A percentile compares a stretch with the other conserved stretches of the same genome.
phyloP scores from a whole-genome alignment of 768 basidiomycete species.

The Mycena rosella region DNA sequence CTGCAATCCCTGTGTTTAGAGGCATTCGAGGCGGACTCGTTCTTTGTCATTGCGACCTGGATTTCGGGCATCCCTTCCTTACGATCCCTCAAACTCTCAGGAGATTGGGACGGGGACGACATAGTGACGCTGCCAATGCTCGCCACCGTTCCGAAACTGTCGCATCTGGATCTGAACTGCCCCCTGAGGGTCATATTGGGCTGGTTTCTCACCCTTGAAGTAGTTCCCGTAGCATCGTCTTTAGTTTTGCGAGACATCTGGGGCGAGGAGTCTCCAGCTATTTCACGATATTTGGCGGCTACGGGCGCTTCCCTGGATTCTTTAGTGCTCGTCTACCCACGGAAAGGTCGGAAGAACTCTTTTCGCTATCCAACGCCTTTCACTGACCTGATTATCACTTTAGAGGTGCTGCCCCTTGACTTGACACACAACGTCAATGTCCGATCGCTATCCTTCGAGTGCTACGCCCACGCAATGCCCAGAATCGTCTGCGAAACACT shows the following conservation, averaged over 20 bases:
- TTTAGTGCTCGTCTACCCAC: constrained; percentile 5
- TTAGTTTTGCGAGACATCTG: constrained; percentile 14
- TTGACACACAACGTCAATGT: background rate
- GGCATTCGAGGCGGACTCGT: constrained; percentile 10
- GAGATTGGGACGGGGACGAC: constrained; percentile 13
- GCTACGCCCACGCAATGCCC: background rate
- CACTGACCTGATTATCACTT: background rate
- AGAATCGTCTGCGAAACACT: background rate
- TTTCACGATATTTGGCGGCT: background rate
- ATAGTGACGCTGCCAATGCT: background rate
- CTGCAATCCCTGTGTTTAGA: constrained; percentile 2
- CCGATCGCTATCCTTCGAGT: constrained; percentile 13
- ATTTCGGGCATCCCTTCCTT: constrained; percentile 1
- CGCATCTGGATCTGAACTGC: constrained; percentile 16
- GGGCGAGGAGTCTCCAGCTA: background rate
- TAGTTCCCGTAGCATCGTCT: background rate
- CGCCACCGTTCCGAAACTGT: background rate
- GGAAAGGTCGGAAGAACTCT: constrained; percentile 10
- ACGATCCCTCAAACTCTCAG: constrained; percentile 4
- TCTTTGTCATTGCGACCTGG: background rate
- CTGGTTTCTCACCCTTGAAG: constrained; percentile 1
- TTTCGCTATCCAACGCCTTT: background rate
- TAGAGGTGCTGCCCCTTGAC: background rate
- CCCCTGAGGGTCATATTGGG: background rate
- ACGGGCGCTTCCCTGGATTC: background rate